Conservation (phyloP, 257 asterid species). For the Craterostigma plantagineum region DNA sequence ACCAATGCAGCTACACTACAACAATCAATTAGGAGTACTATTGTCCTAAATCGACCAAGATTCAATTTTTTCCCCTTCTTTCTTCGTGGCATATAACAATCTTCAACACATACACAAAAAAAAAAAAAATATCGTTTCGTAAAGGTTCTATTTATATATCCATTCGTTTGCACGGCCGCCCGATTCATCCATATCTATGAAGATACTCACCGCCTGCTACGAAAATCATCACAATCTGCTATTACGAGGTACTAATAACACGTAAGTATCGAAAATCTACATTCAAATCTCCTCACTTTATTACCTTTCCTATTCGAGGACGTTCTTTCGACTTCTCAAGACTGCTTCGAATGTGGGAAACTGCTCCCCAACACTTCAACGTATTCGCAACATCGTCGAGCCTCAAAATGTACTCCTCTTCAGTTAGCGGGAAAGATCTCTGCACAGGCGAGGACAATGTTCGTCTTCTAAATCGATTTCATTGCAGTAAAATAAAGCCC, state of each 20-base stretch:
- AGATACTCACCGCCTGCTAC: conserved; percentile 78
- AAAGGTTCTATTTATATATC: conserved; percentile 59
- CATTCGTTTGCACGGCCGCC: conserved; percentile 95
- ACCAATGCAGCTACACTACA: no score
- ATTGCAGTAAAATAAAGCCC: conserved; percentile 6
- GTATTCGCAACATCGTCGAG: conserved; percentile 89
- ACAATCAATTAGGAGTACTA: no score
- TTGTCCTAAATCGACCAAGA: no score
- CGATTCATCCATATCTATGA: conserved; percentile 87
- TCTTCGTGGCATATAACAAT: no score
- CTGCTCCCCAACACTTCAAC: conserved; percentile 97
- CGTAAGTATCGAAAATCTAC: no score
- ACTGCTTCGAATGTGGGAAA: conserved; percentile 75
- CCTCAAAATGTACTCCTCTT: conserved; percentile 87
- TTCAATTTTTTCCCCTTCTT: no score
- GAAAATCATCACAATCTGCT: background rate
- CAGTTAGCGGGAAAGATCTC: conserved; percentile 88
- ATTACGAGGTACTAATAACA: no score
- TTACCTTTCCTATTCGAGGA: conserved; percentile 88
- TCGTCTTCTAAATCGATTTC: background rate
- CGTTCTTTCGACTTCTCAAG: conserved; percentile 76
- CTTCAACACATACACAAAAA: no score
- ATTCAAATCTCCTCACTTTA: background rate
- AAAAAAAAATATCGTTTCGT: no score
- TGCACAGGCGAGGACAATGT: conserved; percentile 9